A percentile compares a stretch with the other conserved stretches of the same genome.
Conservation (phyloP, 176 grass and related monocot genomes). For the Carex parvula region DNA sequence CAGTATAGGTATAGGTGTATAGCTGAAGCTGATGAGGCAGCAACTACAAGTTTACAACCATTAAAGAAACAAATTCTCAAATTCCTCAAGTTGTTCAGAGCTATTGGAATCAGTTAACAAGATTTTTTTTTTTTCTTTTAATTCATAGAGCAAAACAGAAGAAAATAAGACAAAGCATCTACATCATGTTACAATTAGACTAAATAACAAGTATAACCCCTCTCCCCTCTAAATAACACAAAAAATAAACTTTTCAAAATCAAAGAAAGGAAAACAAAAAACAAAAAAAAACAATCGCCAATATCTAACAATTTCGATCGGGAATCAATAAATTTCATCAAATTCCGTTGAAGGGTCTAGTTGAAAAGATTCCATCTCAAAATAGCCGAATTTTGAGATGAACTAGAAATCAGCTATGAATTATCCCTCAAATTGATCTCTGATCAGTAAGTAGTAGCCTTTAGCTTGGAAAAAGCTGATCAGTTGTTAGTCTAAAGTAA, state of each 20-base stretch:
- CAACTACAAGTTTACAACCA: too few species aligned
- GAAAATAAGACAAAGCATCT: conserved; percentile 13
- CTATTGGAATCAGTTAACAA: too few species aligned
- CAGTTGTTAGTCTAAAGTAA: not conserved
- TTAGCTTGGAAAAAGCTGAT: not conserved
- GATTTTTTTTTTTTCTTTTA: too few species aligned
- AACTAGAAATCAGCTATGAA: conserved; percentile 8
- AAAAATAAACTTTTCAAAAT: conserved; percentile 1
- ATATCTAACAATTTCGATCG: not conserved
- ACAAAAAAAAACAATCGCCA: not conserved
- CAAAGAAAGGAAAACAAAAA: conserved; percentile 6
- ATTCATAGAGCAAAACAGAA: not conserved
- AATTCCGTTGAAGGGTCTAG: conserved; percentile 2
- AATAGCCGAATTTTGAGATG: conserved; percentile 10
- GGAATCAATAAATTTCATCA: not conserved
- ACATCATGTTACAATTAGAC: conserved; percentile 24
- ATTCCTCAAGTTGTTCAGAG: too few species aligned
- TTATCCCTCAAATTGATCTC: conserved; percentile 15
- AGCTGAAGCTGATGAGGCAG: too few species aligned
- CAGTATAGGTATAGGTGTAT: too few species aligned
- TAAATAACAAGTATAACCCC: not conserved
- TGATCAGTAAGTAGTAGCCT: not conserved
- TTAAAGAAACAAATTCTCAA: too few species aligned
- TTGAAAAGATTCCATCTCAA: not conserved
- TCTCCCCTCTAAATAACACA: conserved; percentile 13